Evolutionary conservation across 2,329 filamentous ascomycete genomes (phyloP).

Genomic region (Xylaria sp.): DNA sequence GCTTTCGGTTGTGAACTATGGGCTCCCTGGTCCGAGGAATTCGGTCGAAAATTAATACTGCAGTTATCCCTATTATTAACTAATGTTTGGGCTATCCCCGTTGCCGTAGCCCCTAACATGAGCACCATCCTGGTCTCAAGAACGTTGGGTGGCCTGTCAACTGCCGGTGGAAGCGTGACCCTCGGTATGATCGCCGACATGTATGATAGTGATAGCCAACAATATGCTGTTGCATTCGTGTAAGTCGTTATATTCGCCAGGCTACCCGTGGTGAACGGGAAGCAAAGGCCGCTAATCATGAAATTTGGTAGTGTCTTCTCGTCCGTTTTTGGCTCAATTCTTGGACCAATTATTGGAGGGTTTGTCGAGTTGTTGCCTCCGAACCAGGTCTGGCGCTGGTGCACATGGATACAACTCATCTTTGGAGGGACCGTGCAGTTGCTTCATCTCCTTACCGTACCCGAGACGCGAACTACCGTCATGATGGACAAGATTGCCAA

Average conservation of each 20-base stretch:
- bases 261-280: not conserved
- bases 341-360: conserved; percentile 82
- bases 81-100: conserved; percentile 80
- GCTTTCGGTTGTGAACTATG: conserved; percentile 89
- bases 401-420: conserved; percentile 86
- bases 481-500: conserved; percentile 84
- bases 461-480: conserved; percentile 80
- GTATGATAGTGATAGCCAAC: conserved; percentile 75
- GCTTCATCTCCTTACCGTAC: conserved; percentile 75
- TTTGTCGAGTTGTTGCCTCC: conserved; percentile 73
- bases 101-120: conserved; percentile 79
- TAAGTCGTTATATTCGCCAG: conserved; percentile 34
- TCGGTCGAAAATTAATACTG: conserved; percentile 79
- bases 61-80: conserved; percentile 79
- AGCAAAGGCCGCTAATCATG: not conserved
- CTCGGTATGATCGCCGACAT: conserved; percentile 80
- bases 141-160: conserved; percentile 74
- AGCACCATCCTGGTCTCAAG: conserved; percentile 75
- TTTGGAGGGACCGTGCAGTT: conserved; percentile 76
- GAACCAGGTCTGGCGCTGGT: conserved; percentile 66
- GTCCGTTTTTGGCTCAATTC: conserved; percentile 78
- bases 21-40: conserved; percentile 88
- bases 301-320: conserved; percentile 68
- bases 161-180: conserved; percentile 77
- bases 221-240: conserved; percentile 79